Base-by-base conservation (phyloP, 2,329 filamentous ascomycete genomes). In the Trichoderma sp. region DNA sequence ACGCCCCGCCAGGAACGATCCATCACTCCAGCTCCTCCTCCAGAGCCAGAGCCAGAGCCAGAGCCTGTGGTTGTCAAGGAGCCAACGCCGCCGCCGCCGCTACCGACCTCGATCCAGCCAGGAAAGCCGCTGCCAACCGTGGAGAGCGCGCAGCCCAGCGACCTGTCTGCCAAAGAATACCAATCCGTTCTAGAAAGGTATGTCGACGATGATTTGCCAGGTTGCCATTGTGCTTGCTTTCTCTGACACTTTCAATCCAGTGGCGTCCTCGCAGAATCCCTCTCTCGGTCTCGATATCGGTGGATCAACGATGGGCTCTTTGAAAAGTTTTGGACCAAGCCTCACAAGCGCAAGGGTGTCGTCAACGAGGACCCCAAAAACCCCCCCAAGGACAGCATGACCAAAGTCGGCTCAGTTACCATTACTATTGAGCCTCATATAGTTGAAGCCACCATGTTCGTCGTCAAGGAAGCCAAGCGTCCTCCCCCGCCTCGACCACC, bases 381-480 rank as follows among this genome's bases (percentile, higher is more conserved):
- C 74, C 90, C 89, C 2, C 81, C 89, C 71, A 89, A 91, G 78
- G 87, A 93, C 57, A 89, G 86, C 71, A 92, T 93, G 89, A 83
- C 86, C 72, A 92, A 89, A 78, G 86, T 93, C 27, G 92, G 93
- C 73, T 87, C 87, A 73, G 89, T 92, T 71, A 89, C 89, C 40
- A 88, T 96, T 71, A 91, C 88, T 27, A 88, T 94, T 70, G 92
- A 94, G 78, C 93, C 93, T 56, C 92, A 96, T 76, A 87, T 92
- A 55, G 88, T 96, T 73, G 91, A 94, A 73, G 92, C 91, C 19
- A 90, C 87, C 58, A 87, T 94, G 83, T 94, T 86, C 76, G 86
- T 87, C 24, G 88, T 93, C 70, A 91, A 92, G 75, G 89, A 91
- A 65, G 83, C 86, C 8, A 88, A 87, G 72, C 83, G 75, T 29